Evolutionary conservation across 129 eudicot genomes (phyloP).

Genomic region (Rutidosis leptorrhynchoides): DNA sequence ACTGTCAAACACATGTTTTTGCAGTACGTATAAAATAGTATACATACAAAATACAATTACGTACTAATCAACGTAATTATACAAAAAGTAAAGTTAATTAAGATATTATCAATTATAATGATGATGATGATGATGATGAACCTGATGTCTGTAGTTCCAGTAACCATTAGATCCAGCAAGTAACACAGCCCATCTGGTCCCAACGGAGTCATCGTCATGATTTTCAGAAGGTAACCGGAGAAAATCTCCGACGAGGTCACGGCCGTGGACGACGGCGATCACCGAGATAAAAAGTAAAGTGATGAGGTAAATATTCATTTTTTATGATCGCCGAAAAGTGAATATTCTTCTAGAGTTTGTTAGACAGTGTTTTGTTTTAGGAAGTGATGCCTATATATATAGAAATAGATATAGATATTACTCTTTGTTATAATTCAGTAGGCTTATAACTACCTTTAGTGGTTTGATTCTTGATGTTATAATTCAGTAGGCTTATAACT

Average conservation of each 20-base stretch:
- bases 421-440: too few species aligned
- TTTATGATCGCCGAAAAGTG: conserved; percentile 29
- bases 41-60: too few species aligned
- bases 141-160: conserved; percentile 99
- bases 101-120: too few species aligned
- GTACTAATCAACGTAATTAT: background rate
- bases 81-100: background rate
- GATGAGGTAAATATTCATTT: conserved; percentile 35
- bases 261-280: conserved; percentile 40
- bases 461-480: too few species aligned
- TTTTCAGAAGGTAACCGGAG: conserved; percentile 69
- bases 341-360: background rate
- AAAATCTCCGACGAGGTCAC: conserved; percentile 36
- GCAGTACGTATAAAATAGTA: too few species aligned
- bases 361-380: background rate
- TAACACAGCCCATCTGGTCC: conserved; percentile 88
- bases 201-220: conserved; percentile 52
- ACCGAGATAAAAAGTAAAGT: conserved; percentile 37
- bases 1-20: too few species aligned
- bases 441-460: too few species aligned
- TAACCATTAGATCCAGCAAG: conserved; percentile 92
- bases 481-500: too few species aligned
- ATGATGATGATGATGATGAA: conserved; percentile 24
- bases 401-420: too few species aligned
- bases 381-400: background rate